Conservation (phyloP, 768 basidiomycete species). For the Kondoa malvinella region DNA sequence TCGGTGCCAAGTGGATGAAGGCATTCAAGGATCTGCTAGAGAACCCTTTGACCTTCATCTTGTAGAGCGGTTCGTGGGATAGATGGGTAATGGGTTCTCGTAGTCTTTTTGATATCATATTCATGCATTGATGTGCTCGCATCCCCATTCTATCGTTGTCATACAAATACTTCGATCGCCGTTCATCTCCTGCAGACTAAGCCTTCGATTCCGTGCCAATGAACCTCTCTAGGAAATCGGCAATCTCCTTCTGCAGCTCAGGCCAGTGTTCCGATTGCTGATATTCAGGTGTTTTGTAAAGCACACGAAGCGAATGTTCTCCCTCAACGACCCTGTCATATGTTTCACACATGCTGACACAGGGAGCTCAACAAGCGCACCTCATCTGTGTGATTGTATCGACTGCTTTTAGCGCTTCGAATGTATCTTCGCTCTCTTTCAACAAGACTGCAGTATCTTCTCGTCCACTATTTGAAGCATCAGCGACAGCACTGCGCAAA, state of each 20-base stretch:
- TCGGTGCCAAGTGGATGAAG: constrained; percentile 71
- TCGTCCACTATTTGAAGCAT: not conserved
- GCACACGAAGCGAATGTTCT: not conserved
- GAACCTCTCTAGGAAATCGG: not conserved
- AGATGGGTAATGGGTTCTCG: not conserved
- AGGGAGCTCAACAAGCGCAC: not conserved
- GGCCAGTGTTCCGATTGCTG: not conserved
- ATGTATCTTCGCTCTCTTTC: not conserved
- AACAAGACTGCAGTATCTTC: not conserved
- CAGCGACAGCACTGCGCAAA: not conserved
- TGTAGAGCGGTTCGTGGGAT: constrained; percentile 7
- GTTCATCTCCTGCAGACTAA: no score
- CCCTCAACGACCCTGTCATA: not conserved
- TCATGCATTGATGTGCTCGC: not conserved
- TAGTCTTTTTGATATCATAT: not conserved
- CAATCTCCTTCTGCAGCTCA: not conserved
- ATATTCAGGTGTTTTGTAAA: not conserved
- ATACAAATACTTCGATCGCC: no score
- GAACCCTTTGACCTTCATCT: constrained; percentile 37
- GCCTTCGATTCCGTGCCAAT: no score
- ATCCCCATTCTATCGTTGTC: no score
- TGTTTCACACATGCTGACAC: not conserved
- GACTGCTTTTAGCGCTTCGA: not conserved
- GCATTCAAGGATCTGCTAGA: constrained; percentile 94
- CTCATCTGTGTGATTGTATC: not conserved